phyloP scores from a whole-genome alignment of 257 asterid species.

The Leonotis leonurus region DNA sequence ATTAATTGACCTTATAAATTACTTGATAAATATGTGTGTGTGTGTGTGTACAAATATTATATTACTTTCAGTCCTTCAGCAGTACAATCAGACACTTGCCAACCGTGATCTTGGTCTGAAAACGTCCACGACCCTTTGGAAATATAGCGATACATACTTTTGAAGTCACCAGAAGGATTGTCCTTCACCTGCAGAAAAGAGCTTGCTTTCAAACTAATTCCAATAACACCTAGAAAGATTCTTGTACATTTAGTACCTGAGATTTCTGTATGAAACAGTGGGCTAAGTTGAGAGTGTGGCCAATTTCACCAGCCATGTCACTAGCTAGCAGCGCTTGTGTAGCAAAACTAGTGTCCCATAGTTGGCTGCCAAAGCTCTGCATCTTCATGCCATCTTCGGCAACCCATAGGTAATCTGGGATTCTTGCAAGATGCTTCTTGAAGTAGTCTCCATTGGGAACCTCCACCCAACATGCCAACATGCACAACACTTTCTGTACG shows the following conservation, averaged over 20 bases:
- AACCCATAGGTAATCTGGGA: conserved; percentile 71
- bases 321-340: conserved; percentile 70
- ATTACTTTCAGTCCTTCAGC: conserved; percentile 88
- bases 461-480: conserved; percentile 82
- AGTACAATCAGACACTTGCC: conserved; percentile 97
- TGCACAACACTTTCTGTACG: conserved; percentile 60
- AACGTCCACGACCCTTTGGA: conserved; percentile 94
- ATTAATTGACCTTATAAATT: too few relatives aligned
- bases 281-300: conserved; percentile 55
- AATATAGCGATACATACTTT: conserved; percentile 71
- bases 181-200: conserved; percentile 71
- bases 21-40: too few relatives aligned
- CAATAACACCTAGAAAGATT: too few relatives aligned
- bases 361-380: conserved; percentile 90
- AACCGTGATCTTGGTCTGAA: conserved; percentile 94
- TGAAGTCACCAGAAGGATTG: conserved; percentile 77
- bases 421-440: conserved; percentile 68
- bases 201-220: too few relatives aligned
- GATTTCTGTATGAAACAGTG: conserved; percentile 67
- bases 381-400: conserved; percentile 85
- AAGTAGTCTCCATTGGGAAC: conserved; percentile 66
- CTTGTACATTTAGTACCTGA: conserved; percentile 49
- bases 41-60: too few relatives aligned
- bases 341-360: conserved; percentile 83
- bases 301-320: conserved; percentile 51